Conservation (phyloP, 176 grass and related monocot species). For the Cymbopogon citratus region DNA sequence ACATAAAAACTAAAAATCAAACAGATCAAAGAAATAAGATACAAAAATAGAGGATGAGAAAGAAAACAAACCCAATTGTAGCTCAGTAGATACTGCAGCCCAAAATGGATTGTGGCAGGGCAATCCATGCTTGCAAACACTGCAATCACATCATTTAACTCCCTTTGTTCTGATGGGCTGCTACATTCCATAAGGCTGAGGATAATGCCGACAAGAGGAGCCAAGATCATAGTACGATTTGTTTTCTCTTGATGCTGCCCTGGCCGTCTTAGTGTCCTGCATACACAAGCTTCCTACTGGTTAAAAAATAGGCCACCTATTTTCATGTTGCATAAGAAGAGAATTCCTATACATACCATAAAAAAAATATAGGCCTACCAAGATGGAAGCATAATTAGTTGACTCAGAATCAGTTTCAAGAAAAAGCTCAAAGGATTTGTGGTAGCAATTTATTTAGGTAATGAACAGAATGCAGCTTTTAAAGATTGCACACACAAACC, state of each 20-base stretch:
- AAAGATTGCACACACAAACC: background rate
- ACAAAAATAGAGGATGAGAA: conserved; percentile 1
- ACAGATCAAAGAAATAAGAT: conserved; percentile 10
- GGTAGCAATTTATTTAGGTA: background rate
- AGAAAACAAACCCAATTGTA: conserved; percentile 80
- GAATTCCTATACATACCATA: background rate
- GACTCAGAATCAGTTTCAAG: background rate
- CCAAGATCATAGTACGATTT: conserved; percentile 76
- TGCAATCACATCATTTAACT: conserved; percentile 61
- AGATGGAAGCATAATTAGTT: conserved; percentile 3
- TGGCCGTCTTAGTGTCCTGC: conserved; percentile 61
- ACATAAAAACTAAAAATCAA: conserved; percentile 9
- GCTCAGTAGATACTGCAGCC: conserved; percentile 70
- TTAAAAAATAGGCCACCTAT: background rate
- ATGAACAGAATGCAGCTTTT: background rate
- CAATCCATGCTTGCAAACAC: conserved; percentile 88
- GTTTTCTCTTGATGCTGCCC: conserved; percentile 70
- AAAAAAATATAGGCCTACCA: background rate
- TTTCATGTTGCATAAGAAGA: background rate
- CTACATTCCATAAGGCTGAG: conserved; percentile 65
- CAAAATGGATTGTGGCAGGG: conserved; percentile 63
- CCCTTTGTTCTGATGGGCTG: conserved; percentile 35
- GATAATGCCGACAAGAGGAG: conserved; percentile 87
- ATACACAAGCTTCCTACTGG: conserved; percentile 5
- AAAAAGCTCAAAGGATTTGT: background rate